Base-by-base conservation (phyloP, 306 rosid genomes). In the Hippophae tibetana region DNA sequence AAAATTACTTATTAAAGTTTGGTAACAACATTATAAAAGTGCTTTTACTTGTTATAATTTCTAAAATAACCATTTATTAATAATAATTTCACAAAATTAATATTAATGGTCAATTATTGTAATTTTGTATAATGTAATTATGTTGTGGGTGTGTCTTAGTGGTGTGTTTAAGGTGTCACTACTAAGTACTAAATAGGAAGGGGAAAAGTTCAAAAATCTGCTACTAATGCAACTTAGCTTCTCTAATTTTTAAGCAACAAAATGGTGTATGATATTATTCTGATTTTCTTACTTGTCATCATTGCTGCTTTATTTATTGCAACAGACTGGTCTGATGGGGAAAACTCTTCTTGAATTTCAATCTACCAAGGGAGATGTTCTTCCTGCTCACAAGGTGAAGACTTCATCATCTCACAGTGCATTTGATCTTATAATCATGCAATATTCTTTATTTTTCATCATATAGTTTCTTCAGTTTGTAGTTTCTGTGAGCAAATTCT, bases 381-480 rank as follows among this genome's bases (percentile, higher is more conserved):
- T 92, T 82, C 98, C 98, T 63, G 83, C 96, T 47, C 98, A 92
- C 82, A 92, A 81, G 96, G 98, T 92, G 61, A 79, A 61, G 38
- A 56, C 61, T 46, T 52, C 51, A 46, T 59, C 25, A 61, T 68
- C 63, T 3, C 13, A 5, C 6, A 46, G 10, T 46, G 2, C 50
- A 46, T 46, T 46, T 46, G 13, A 46, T 9, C 63, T 71, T 40
- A 0, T 26, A 47, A 59, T n/a, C 18, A 25, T 0, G 25, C 31
- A 31, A 42, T 8, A 7, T 25, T 6, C 10, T 45, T 10, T 3
- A 7, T 7, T 13, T 6, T 10, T 25, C 2, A 23, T 3, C 44
- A 2, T 23, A 42, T 44, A 25, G 14, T 58, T 18, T 51, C 23
- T 51, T 51, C 9, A 18, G 9, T 50, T 6, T 40, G 26, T 13